Percentiles rank a stretch among this genome's conserved stretches.
Conservation (phyloP, 2,329 filamentous ascomycete species). For the Cladosporium cucumerinum region DNA sequence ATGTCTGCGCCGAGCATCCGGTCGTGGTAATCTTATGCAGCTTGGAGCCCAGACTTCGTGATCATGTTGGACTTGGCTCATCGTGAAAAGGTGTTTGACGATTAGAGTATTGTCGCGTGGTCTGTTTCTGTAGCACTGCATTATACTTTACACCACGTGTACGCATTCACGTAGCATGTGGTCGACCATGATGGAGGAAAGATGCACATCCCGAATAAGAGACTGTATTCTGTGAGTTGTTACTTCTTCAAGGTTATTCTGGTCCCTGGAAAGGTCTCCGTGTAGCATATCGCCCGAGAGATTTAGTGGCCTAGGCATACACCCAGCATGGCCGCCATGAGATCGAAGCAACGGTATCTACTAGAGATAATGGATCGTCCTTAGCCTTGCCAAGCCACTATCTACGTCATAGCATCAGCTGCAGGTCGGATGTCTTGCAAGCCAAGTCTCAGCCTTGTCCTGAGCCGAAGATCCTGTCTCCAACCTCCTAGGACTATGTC, state of each 20-base stretch:
- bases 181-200: not conserved
- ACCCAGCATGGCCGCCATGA: not conserved
- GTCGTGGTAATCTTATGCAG: not conserved
- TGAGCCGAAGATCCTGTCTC: not conserved
- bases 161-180: not conserved
- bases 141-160: not conserved
- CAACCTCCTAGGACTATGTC: not conserved
- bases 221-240: not conserved
- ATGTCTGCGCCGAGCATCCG: not conserved
- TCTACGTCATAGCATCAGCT: not conserved
- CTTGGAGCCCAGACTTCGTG: conserved; percentile 2
- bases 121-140: too few species aligned
- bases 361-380: not conserved
- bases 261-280: not conserved
- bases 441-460: conserved; percentile 8
- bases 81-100: not conserved
- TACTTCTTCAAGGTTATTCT: not conserved
- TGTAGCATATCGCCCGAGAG: too few species aligned
- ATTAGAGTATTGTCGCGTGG: not conserved
- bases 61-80: not conserved
- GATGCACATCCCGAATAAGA: not conserved
- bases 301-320: not conserved
- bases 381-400: conserved; percentile 1
- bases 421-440: not conserved
- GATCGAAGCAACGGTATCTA: not conserved